These are phyloP conservation scores for Theobroma cacao DNA, from an alignment of 345 rosid genomes.

Conservation along the genomic window DNA sequence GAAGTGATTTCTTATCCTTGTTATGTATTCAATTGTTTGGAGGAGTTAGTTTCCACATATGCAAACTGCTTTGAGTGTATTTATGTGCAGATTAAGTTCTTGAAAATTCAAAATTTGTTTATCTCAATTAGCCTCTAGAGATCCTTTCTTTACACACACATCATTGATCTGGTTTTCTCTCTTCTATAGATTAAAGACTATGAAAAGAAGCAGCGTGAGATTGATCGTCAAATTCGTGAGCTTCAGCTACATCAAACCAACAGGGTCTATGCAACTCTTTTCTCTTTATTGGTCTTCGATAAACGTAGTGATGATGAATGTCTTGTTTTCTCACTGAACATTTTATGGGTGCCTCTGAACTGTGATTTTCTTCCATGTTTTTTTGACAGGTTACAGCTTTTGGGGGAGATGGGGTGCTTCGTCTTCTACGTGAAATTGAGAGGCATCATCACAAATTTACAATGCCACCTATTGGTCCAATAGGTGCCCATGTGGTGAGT, in stretches of 20 bases:
- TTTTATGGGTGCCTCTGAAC: not conserved
- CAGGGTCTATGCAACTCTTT: conserved; percentile 52
- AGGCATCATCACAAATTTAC: conserved; percentile 51
- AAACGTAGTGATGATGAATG: not conserved
- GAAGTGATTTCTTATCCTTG: not conserved
- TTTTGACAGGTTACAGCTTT: conserved; percentile 80
- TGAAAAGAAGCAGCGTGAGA: conserved; percentile 39
- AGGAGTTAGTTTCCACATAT: not conserved
- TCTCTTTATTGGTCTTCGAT: conserved; percentile 12
- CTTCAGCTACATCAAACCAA: conserved; percentile 58
- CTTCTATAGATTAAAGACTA: conserved; percentile 50
- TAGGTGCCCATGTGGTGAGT: conserved; percentile 93
- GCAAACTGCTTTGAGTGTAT: not conserved
- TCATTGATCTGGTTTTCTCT: conserved; percentile 8
- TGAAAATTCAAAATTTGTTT: not conserved
- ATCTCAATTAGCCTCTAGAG: not conserved
- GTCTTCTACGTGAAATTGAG: conserved; percentile 75
- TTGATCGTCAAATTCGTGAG: conserved; percentile 41
- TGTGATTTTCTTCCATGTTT: conserved; percentile 8
- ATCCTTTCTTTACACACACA: not conserved
- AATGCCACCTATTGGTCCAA: conserved; percentile 93
- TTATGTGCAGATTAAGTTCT: not conserved
- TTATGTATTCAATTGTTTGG: not conserved
- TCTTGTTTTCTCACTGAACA: conserved; percentile 1
- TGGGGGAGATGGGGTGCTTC: conserved; percentile 83